Base-by-base conservation (phyloP, 2,329 filamentous ascomycete genomes). In the Calcarisporium arbuscula region DNA sequence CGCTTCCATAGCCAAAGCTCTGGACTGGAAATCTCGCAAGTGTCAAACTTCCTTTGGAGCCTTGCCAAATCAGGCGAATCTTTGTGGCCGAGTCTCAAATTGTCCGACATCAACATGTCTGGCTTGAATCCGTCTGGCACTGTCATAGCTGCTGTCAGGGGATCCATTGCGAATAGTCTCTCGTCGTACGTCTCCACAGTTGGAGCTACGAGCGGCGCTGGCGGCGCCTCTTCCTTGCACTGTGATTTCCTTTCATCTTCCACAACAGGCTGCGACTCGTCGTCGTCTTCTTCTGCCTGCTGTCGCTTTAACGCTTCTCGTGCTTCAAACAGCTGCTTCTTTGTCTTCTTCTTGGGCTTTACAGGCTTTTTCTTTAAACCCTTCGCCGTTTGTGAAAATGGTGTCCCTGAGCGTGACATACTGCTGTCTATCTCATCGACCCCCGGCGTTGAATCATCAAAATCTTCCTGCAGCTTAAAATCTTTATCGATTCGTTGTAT, bases 261-360 rank as follows among this genome's bases (percentile, higher is more conserved):
- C 26, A 46, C 36, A 3, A 38, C 50, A n/a, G 35, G 45, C 19
- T 43, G 51, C 56, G 66, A 34, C 53, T 65, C n/a, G n/a, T n/a
- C n/a, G n/a, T n/a, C n/a, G n/a, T n/a, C n/a, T n/a, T n/a, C 47
- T 61, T 46, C 63, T 41, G 72, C 68, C 38, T 76, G 70, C 38
- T 74, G 66, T 39, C 67, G 65, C 44, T 77, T 77, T 35, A 77
- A 59, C 9, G 73, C 73, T 48, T 81, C 74, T 15, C 72, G 69
- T 52, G 86, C 80, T 51, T 84, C 79, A 29, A 82, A 73, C 4
- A 85, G 56, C 51, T 88, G 80, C 56, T 85, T 88, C 68, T 88
- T 89, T 0, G 81, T 75, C 58, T 85, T 87, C 65, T 76, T 86
- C 65, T 85, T 85, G 5, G 71, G 45, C 53, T 81, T 82, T 28